Evolutionary conservation across 2,329 filamentous ascomycete genomes (phyloP).

Genomic region (Nemania sp.): DNA sequence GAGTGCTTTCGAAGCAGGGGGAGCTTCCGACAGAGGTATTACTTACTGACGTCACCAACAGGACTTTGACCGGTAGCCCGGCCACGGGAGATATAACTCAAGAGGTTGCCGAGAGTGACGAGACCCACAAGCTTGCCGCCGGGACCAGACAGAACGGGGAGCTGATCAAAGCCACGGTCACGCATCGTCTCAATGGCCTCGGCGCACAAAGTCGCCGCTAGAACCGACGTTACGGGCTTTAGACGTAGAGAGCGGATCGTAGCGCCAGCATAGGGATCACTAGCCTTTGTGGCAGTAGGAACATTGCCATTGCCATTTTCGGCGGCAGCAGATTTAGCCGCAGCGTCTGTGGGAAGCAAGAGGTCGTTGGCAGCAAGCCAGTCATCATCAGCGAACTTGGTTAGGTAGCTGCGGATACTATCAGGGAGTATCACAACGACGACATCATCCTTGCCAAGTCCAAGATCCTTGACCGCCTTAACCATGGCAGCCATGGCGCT

Average conservation of each 20-base stretch:
- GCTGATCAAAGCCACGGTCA: constrained; percentile 97
- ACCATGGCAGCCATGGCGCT: constrained; percentile 88
- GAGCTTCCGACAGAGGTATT: not conserved
- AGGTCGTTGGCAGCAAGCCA: constrained; percentile 98
- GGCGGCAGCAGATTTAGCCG: constrained; percentile 59
- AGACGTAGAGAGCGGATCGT: constrained; percentile 86
- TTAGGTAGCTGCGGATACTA: constrained; percentile 96
- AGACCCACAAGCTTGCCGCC: constrained; percentile 85
- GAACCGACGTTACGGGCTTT: constrained; percentile 91
- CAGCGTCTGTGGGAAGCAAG: constrained; percentile 67
- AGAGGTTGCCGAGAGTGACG: constrained; percentile 92
- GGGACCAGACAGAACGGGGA: constrained; percentile 82
- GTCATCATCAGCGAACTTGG: constrained; percentile 98
- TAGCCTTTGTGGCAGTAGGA: constrained; percentile 49
- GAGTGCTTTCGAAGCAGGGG: not conserved
- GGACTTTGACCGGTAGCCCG: constrained; percentile 79
- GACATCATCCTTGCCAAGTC: constrained; percentile 84
- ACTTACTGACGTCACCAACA: constrained; percentile 78
- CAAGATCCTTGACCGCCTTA: constrained; percentile 79
- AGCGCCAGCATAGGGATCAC: constrained; percentile 79
- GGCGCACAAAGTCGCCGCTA: constrained; percentile 76
- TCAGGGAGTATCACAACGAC: constrained; percentile 94
- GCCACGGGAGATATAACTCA: constrained; percentile 88
- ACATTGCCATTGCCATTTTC: constrained; percentile 46
- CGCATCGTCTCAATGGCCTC: constrained; percentile 98